A percentile compares a stretch with the other conserved stretches of the same genome.
phyloP scores from a whole-genome alignment of 2,329 filamentous ascomycete genomes.

The Fusarium abutilonis region DNA sequence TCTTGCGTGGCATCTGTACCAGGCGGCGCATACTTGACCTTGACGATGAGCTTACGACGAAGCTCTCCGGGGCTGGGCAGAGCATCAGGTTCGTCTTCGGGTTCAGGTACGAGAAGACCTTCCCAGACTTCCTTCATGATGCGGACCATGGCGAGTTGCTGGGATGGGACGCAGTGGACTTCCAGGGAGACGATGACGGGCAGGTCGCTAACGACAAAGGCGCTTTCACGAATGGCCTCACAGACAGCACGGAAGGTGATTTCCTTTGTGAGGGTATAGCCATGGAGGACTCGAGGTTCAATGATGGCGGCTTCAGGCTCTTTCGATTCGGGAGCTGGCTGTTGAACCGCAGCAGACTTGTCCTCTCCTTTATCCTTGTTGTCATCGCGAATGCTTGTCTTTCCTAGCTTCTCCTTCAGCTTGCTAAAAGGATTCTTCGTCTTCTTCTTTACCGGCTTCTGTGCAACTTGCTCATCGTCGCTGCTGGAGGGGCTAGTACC shows the following conservation, averaged over 20 bases:
- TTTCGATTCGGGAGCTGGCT: conserved; percentile 26
- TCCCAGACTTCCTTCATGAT: conserved; percentile 90
- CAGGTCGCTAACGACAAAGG: conserved; percentile 77
- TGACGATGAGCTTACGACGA: conserved; percentile 81
- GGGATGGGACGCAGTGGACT: conserved; percentile 81
- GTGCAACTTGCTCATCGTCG: conserved; percentile 56
- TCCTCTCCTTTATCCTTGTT: conserved; percentile 40
- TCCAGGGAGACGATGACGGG: conserved; percentile 96
- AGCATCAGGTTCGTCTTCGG: conserved; percentile 56
- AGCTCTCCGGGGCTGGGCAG: conserved; percentile 77
- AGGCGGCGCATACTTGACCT: conserved; percentile 75
- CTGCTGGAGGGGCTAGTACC: conserved; percentile 55
- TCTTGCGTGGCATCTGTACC: conserved; percentile 45
- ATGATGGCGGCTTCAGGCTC: conserved; percentile 48
- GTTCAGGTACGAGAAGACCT: conserved; percentile 71
- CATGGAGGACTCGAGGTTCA: conserved; percentile 85
- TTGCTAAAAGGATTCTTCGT: conserved; percentile 66
- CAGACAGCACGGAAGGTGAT: conserved; percentile 89
- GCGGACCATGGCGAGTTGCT: conserved; percentile 90
- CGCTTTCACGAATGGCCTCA: conserved; percentile 78
- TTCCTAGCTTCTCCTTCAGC: conserved; percentile 69
- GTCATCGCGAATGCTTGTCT: conserved; percentile 56
- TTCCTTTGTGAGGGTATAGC: conserved; percentile 89
- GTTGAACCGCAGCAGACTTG: conserved; percentile 7
- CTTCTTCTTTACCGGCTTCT: conserved; percentile 61